Base-by-base conservation (phyloP, 768 basidiomycete genomes). In the Gymnopilus junonius region DNA sequence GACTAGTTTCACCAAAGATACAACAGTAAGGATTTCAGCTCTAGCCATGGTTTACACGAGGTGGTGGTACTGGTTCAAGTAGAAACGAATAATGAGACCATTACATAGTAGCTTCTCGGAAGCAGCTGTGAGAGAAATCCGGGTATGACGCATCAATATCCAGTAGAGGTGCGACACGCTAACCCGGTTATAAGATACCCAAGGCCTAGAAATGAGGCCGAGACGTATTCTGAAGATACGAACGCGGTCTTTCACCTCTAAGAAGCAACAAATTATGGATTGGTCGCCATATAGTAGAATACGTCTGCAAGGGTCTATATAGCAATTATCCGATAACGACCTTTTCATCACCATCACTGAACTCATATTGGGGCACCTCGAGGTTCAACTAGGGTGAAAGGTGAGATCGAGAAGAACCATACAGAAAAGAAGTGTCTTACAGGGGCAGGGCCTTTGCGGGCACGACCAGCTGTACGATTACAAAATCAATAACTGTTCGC, bases 361-460 rank as follows among this genome's bases (percentile, higher is more conserved):
- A 90, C 68, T 91, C 89, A 75, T 97, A 90, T 58, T 83, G 83
- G 64, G 96, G 96, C 62, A 99, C 85, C 77, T 99, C 97, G 66
- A 99, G 85, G 81, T 99, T 99, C 70, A 96, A 87, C 91, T 94
- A 62, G 48, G 58, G 45, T 57, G 34, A 59, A 50, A 58, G 3
- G 32, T 55, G 25, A 45, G 23, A 62, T 31, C 6, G 65, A 58
- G 59, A 51, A 46, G 59, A 57, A 59, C 34, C 10, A 37, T 45
- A 11, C 45, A 40, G 42, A 10, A 32, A 39, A 7, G n/a, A 2
- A 20, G n/a, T 21, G 32, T 79, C 91, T 82, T 77, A 93, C 91
- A 67, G 97, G 97, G 75, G 97, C 97, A 71, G 97, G 97, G 46
- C 97, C 97, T 76, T 95, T 94, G 76, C 97, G 92, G 71, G 91